Base-by-base conservation (phyloP, 129 eudicot species). In the Saposhnikovia divaricata region DNA sequence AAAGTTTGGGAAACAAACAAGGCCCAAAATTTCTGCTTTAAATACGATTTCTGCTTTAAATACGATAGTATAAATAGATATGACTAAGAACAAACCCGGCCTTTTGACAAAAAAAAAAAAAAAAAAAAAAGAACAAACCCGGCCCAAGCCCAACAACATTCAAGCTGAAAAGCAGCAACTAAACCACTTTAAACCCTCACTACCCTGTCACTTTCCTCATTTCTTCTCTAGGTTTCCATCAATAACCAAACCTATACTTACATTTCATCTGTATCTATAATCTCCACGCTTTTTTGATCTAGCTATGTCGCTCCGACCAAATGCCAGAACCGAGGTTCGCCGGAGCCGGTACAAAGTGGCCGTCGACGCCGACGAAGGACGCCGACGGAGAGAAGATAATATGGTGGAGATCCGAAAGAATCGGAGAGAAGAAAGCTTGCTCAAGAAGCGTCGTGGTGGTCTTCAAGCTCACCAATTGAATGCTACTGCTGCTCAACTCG, bases 381-480 rank as follows among this genome's bases (percentile, higher is more conserved):
- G 98, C 61, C 86, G 98, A 18, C 85, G 98, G 79, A 86, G 96
- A 77, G 98, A 90, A 72, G 96, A 93, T 65, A 87, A 89, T 65
- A 86, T 93, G 96, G 96, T 93, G 51, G 98, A 90, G 98, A 93
- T 93, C 92, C 90, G 96, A 59, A 93, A 93, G 86, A 90, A 80
- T 84, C 86, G 80, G 69, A 80, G 96, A 76, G 98, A 93, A 79
- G 98, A 93, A 87, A 93, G 84, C 82, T 90, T 93, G 80, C 85
- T 88, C 43, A 92, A 92, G 93, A 92, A 92, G 88, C 93, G 96
- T 38, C 93, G 78, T 19, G 78, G 46, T 46, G 78, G 78, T 13
- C 78, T 75, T 75, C 59, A 75, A 45, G 42, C 78, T n/a, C 78
- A 75, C 2, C 78, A 75, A 46, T 47, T 75, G 0, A 48, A 25